Percentiles rank a stretch among this genome's conserved stretches.
phyloP scores from a whole-genome alignment of 1,284 basidiomycete species.

The Heterobasidion irregulare region DNA sequence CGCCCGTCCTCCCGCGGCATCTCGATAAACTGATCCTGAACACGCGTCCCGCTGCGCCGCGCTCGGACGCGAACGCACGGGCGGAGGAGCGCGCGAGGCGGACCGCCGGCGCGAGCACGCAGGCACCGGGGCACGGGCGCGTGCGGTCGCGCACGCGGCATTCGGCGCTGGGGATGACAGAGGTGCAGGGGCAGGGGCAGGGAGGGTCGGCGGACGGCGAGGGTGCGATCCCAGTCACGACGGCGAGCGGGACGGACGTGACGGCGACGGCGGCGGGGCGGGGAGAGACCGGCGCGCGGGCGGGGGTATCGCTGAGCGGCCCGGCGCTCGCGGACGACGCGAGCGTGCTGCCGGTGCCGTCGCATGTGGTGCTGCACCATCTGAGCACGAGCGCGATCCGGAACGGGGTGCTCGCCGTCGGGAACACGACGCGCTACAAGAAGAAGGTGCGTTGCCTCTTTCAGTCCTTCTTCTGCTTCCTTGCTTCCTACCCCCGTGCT shows the following conservation, averaged over 20 bases:
- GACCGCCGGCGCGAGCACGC: constrained; percentile 2
- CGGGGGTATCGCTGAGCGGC: constrained; percentile 22
- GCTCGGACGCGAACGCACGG: constrained; percentile 5
- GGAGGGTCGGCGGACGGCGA: not conserved
- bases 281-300: constrained; percentile 6
- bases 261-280: constrained; percentile 10
- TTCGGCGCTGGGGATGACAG: constrained; percentile 14
- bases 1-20: constrained; percentile 84
- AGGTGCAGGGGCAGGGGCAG: constrained; percentile 13
- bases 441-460: constrained; percentile 62
- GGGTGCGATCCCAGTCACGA: constrained; percentile 27
- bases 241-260: constrained; percentile 35
- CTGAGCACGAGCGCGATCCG: constrained; percentile 93
- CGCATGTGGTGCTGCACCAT: constrained; percentile 93
- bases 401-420: constrained; percentile 91
- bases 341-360: constrained; percentile 88
- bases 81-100: constrained; percentile 11
- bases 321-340: constrained; percentile 75
- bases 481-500: constrained; percentile 3
- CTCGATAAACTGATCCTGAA: constrained; percentile 94
- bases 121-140: not conserved
- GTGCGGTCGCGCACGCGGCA: not conserved
- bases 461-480: not conserved
- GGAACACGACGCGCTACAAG: constrained; percentile 87
- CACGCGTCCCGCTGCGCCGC: constrained; percentile 24